A percentile compares a stretch with the other conserved stretches of the same genome.
These are phyloP conservation scores for Fraxinus greggii DNA, from an alignment of 305 asterid species.

Conservation along the genomic window DNA sequence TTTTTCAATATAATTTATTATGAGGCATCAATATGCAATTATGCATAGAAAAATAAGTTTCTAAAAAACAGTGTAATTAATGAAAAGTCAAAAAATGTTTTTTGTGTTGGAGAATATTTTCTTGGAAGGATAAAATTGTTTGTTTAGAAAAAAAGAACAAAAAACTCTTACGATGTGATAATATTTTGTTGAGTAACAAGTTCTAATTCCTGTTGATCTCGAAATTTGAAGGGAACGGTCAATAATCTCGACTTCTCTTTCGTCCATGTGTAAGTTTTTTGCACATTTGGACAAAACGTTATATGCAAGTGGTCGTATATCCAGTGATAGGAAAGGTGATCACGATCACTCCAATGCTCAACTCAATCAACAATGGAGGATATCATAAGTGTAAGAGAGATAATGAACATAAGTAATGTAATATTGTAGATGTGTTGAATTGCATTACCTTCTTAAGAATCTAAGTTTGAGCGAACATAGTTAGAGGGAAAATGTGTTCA, in stretches of 20 bases:
- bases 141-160: background rate
- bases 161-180: background rate
- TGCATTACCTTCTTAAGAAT: background rate
- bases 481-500: background rate
- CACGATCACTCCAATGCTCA: background rate
- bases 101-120: background rate
- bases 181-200: background rate
- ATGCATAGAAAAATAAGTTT: too few species aligned
- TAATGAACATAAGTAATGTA: too few species aligned
- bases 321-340: background rate
- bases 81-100: background rate
- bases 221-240: background rate
- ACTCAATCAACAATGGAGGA: background rate
- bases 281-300: background rate
- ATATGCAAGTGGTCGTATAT: background rate
- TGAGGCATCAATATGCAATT: background rate
- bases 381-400: background rate
- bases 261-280: background rate
- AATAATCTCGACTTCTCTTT: background rate
- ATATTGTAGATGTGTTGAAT: background rate
- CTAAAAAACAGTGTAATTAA: background rate
- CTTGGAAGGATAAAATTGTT: background rate
- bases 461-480: background rate
- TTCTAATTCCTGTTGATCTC: background rate
- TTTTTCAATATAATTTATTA: background rate